Evolutionary conservation across 2,329 filamentous ascomycete species (phyloP), one percentile per base, ranked within the genome.

Genomic region (Metarhizium sp.): DNA sequence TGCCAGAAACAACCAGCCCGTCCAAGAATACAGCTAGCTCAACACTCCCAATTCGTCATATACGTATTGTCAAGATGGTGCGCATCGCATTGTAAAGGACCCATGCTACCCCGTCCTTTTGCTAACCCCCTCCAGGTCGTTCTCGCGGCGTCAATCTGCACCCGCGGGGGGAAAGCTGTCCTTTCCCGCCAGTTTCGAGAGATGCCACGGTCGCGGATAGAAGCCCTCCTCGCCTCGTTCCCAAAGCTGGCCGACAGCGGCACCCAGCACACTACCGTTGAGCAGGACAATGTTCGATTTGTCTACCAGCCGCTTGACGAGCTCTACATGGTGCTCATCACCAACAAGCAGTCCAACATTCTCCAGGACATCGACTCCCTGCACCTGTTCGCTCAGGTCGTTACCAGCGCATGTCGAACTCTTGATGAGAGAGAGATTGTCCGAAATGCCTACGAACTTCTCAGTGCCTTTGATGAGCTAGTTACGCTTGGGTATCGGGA

Each of bases 321-420:
- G 78, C 86, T 99, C 61, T 99, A 99, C 82, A 97, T 99, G 84
- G 92, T 99, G 62, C 85, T 99, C 67, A 97, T 99, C 75, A 99
- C 95, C 72, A 99, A 99, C 79, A 88, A 91, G 66, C 94, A 97
- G 78, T 97, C 92, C 73, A 99, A 99, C 75, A 99, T 99, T 64
- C 82, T 99, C 52, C 94, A 99, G 76, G 94, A 99, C 73, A 99
- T 99, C 72, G 94, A 97, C 75, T 96, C 94, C 57, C 82, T 99
- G 58, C 95, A 99, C 72, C 82, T 99, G 20, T 99, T 99, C 70
- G 92, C 92, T 57, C 94, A 99, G 76, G 92, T 99, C 16, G 94
- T 96, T 55, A 90, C 89, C 57, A 96, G 89, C 73, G 92, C 95
- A 67, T 99, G 94, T 84, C 95, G 92, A 77, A 95, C 84, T 64